phyloP scores from a whole-genome alignment of 176 grass and related monocot species.

The Olyra latifolia region DNA sequence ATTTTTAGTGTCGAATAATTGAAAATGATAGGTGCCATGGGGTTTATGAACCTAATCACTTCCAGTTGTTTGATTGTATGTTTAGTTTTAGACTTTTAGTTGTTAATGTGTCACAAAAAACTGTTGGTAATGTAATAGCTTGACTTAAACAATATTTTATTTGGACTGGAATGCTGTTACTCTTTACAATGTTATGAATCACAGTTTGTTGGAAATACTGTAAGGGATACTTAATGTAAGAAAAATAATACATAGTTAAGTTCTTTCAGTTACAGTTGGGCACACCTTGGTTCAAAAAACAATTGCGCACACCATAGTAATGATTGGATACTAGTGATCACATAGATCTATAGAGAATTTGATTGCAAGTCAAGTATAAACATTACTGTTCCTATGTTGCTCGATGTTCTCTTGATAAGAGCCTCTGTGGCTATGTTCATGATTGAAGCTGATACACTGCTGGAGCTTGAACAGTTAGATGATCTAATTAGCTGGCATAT shows the following conservation, averaged over 20 bases:
- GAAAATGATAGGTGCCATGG: neutral
- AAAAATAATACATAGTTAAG: neutral
- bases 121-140: neutral
- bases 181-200: neutral
- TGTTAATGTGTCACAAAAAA: conserved; percentile 5
- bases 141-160: no score
- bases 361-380: neutral
- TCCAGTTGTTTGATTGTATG: neutral
- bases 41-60: neutral
- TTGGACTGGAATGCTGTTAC: neutral
- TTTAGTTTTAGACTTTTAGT: neutral
- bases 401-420: neutral
- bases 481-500: neutral
- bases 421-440: neutral
- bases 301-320: neutral
- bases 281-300: neutral
- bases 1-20: neutral
- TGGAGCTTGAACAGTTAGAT: neutral
- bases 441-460: neutral
- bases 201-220: neutral
- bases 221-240: neutral
- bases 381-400: neutral
- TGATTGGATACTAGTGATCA: neutral
- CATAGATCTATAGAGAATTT: conserved; percentile 2
- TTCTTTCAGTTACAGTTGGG: neutral